Percentiles rank a stretch among this genome's conserved stretches.
Evolutionary conservation across 495 filamentous ascomycete species (phyloP).

Genomic region (Penicillium silybi): DNA sequence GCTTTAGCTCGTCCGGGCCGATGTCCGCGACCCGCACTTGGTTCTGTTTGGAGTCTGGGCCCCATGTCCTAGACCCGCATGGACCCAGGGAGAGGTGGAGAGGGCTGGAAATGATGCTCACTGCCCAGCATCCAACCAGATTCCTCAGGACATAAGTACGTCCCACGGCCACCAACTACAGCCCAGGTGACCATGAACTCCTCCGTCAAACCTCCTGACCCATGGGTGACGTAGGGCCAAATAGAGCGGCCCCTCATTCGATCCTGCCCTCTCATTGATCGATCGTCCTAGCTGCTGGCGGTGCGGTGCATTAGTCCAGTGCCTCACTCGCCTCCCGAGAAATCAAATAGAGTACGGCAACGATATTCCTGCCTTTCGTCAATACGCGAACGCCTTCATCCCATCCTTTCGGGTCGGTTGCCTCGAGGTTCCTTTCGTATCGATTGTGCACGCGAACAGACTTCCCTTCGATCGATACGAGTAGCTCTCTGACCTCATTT

Average conservation of each 20-base stretch:
- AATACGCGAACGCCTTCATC: conserved; percentile 10
- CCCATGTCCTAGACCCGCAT: not conserved
- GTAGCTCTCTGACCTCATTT: not conserved
- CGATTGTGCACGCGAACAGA: conserved; percentile 5
- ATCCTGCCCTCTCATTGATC: conserved; percentile 21
- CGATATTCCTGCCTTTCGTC: conserved; percentile 9
- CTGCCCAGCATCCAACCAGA: not conserved
- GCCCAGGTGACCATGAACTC: conserved; percentile 10
- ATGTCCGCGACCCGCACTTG: conserved; percentile 19
- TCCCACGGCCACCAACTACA: not conserved
- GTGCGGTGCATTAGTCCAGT: conserved; percentile 12
- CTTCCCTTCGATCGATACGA: conserved; percentile 10
- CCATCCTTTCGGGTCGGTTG: too few species aligned
- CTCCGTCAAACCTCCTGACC: not conserved
- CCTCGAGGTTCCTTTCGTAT: conserved; percentile 7
- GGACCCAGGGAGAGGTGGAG: not conserved
- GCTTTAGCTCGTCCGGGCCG: conserved; percentile 26
- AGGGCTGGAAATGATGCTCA: not conserved
- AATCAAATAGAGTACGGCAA: conserved; percentile 23
- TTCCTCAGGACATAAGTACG: not conserved
- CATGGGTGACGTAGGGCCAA: conserved; percentile 11
- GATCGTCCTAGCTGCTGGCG: conserved; percentile 13
- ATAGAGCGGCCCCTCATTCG: conserved; percentile 8
- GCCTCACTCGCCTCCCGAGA: conserved; percentile 13
- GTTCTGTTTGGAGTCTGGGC: not conserved